Percentiles rank a stretch among this genome's conserved stretches.
Conservation (phyloP, 1,284 basidiomycete genomes). For the Cryptococcus amylolentus region DNA sequence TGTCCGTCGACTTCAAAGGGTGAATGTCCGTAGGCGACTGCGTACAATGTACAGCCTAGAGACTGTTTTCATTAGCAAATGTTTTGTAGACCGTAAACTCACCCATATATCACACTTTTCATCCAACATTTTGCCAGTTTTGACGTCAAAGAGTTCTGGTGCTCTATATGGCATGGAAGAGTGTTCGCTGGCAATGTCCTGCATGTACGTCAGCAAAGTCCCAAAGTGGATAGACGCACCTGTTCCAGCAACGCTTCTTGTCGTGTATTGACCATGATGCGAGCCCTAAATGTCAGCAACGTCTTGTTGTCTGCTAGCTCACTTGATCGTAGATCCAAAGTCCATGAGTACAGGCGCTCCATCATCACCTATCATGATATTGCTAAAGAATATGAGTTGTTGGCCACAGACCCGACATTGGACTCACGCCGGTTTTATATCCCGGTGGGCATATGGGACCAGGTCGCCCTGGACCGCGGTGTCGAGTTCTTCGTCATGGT, state of each 20-base stretch:
- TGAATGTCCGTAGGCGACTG: constrained; percentile 85
- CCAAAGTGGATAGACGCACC: constrained; percentile 46
- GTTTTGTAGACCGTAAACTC: constrained; percentile 31
- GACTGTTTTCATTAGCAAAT: constrained; percentile 57
- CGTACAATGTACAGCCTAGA: constrained; percentile 84
- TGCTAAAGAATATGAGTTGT: constrained; percentile 54
- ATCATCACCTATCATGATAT: constrained; percentile 94
- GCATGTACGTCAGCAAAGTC: background rate
- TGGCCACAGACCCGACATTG: background rate
- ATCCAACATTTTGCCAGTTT: constrained; percentile 78
- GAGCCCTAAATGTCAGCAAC: constrained; percentile 30
- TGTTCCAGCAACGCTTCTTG: constrained; percentile 83
- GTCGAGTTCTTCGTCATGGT: constrained; percentile 65
- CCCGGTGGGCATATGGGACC: constrained; percentile 91
- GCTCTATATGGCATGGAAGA: constrained; percentile 95
- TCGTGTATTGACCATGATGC: constrained; percentile 59
- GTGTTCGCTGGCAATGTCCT: constrained; percentile 92
- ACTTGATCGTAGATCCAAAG: constrained; percentile 71
- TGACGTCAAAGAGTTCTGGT: constrained; percentile 92
- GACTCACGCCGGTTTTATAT: constrained; percentile 89
- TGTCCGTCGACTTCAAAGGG: constrained; percentile 89
- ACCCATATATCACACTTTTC: constrained; percentile 97
- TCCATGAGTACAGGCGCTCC: constrained; percentile 95
- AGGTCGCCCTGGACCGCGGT: constrained; percentile 49
- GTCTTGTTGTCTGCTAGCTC: constrained; percentile 5